Percentiles rank a stretch among this genome's conserved stretches.
Evolutionary conservation across 2,329 filamentous ascomycete genomes (phyloP).

Genomic region (Pestalotiopsis sp.): DNA sequence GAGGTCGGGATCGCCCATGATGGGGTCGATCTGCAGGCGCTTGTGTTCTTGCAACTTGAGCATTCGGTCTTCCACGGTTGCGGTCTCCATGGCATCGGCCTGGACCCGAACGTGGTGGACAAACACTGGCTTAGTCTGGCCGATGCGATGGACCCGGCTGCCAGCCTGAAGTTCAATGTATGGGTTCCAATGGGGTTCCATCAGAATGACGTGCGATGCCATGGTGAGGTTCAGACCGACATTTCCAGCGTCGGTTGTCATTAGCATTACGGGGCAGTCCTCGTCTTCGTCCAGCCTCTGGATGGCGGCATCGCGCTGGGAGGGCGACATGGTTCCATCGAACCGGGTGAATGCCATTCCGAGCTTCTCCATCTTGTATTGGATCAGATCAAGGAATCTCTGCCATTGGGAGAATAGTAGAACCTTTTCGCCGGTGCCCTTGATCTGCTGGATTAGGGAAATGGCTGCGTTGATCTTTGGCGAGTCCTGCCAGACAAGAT

Average conservation of each 20-base stretch:
- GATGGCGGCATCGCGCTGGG: slow-evolving; percentile 68
- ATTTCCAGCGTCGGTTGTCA: slow-evolving; percentile 80
- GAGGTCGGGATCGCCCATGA: slow-evolving; percentile 75
- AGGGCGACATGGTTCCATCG: slow-evolving; percentile 73
- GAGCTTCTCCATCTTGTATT: slow-evolving; percentile 66
- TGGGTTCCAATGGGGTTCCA: slow-evolving; percentile 95
- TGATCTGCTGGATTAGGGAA: slow-evolving; percentile 59
- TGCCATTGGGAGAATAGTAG: slow-evolving; percentile 86
- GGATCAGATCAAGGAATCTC: slow-evolving; percentile 74
- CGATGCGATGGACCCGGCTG: slow-evolving; percentile 86
- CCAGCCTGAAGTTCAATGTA: slow-evolving; percentile 92
- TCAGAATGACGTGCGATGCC: slow-evolving; percentile 83
- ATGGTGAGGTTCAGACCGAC: slow-evolving; percentile 84
- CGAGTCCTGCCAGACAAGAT: slow-evolving; percentile 71
- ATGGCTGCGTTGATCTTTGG: slow-evolving; percentile 74
- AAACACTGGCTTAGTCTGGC: slow-evolving; percentile 72
- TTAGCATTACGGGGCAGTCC: slow-evolving; percentile 69
- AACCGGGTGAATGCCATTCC: slow-evolving; percentile 67
- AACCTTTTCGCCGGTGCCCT: slow-evolving; percentile 67
- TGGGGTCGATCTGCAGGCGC: slow-evolving; percentile 73
- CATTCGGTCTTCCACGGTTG: slow-evolving; percentile 87
- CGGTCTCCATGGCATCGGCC: slow-evolving; percentile 30
- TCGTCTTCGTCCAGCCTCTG: slow-evolving; percentile 64
- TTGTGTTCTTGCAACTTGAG: slow-evolving; percentile 78
- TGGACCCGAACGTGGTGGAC: slow-evolving; percentile 80